Base-by-base conservation (phyloP, 2,329 filamentous ascomycete species). In the Setomelanomma holmii region DNA sequence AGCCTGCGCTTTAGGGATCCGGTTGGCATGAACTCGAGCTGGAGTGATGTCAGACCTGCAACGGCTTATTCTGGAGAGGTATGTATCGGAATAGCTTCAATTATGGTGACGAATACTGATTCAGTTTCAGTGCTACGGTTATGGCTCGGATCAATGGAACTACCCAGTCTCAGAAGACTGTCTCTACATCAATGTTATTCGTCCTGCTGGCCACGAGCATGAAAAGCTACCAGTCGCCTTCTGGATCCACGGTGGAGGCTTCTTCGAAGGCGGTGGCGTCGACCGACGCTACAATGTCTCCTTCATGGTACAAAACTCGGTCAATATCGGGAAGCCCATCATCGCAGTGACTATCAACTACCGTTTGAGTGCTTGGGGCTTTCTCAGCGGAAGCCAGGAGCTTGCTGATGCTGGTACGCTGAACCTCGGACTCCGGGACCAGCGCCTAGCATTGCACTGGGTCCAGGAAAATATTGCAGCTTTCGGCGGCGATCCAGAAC, bases 301-400 rank as follows among this genome's bases (percentile, higher is more conserved):
- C 3, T 75, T 75, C 6, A 65, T 84, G n/a, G 79, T 84, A 1
- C 71, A 78, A 52, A 65, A 81, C 14, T 79, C 79, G 0, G 69
- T 73, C 0, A 75, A 78, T 5, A 75, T 76, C n/a, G 77, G 75
- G 0, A 72, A 76, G 33, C 82, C 82, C 0, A 73, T 84, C 17
- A 76, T 85, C 30, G 73, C 60, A 1, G 73, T 78, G 3, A 73
- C 50, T 49, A 68, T 78, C 41, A 76, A 76, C 58, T 86, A 84
- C 71, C 81, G 88, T 11, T 76, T 90, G 34, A 64, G 62, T 49
- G 60, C 66, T 16, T 80, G 91, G 63, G 89, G 89, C 0, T 92
- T 93, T 67, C 71, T 90, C 20, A 80, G 82, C 21, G 67, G 68
- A 35, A 67, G 64, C 17, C 55, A 72, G 39, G 69, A 73, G 44